Evolutionary conservation across 2,329 filamentous ascomycete genomes (phyloP), one percentile per base, ranked within the genome.

Genomic region (Rhinocladiella mackenziei): DNA sequence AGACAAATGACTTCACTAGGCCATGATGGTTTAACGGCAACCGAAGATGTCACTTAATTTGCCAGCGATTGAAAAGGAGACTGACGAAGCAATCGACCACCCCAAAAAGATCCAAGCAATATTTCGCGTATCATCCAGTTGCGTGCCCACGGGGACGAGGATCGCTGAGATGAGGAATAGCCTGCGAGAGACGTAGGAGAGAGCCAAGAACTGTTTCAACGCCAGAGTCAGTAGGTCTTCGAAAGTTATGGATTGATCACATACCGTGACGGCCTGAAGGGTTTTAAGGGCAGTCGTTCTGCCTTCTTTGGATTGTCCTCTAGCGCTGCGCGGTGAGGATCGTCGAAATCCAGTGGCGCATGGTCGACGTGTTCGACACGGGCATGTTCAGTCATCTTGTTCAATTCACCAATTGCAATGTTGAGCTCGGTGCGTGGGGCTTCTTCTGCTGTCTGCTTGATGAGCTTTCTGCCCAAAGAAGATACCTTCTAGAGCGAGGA

Each of bases 161-260:
- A 26, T 26, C 11, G 23, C 23, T 11, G 23, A 7, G 23, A 26
- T 26, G 23, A 26, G 23, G 23, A 26, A 26, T 7, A 26, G 11
- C 23, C 23, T 11, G 23, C 23, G 56, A 11, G 23, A 30, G 22
- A 47, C 23, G 31, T 36, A 51, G 5, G 39, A 43, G 19, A 51
- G 31, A 20, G 38, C 37, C 26, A 50, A 17, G 23, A 40, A 50
- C 48, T 50, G 26, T n/a, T n/a, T n/a, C 23, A 26, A 11, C 7
- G 23, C 23, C 6, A 32, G 30, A 32, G 30, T 6, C 7, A n/a
- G 30, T 17, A 32, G 10, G 6, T 8, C 30, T 32, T 7, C 30
- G 30, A 6, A 32, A 13, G 6, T 6, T 13, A 10, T 23, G 34
- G 23, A 7, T 26, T 26, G 23, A 11, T 7, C 7, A 26, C 23